Percentiles rank a stretch among this genome's conserved stretches.
Evolutionary conservation across 805 yeast species (phyloP).

Genomic region (Nakazawaea holstii): DNA sequence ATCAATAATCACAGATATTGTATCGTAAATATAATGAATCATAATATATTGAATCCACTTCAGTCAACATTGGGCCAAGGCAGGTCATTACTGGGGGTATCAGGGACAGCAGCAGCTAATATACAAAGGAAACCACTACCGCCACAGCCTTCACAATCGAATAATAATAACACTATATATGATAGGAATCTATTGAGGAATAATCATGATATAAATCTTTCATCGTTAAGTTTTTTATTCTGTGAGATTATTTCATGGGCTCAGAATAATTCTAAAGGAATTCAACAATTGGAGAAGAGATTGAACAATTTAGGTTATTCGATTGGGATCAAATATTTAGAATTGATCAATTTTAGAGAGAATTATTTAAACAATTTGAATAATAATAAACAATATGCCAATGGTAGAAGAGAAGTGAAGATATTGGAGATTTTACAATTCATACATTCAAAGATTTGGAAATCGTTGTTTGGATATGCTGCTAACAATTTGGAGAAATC

Average conservation of each 20-base stretch:
- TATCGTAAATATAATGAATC: too few relatives aligned
- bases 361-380: conserved; percentile 32
- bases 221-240: conserved; percentile 65
- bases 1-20: too few relatives aligned
- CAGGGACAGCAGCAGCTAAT: background rate
- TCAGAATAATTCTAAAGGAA: conserved; percentile 56
- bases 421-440: conserved; percentile 74
- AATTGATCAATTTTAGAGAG: conserved; percentile 62
- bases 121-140: conserved; percentile 9
- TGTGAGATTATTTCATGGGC: conserved; percentile 65
- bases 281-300: conserved; percentile 55
- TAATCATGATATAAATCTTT: conserved; percentile 59
- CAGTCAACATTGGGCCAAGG: background rate
- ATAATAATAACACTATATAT: conserved; percentile 41
- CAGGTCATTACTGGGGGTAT: background rate
- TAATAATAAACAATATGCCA: conserved; percentile 18
- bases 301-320: conserved; percentile 73
- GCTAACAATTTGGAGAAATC: conserved; percentile 42
- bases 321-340: conserved; percentile 68
- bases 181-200: conserved; percentile 67
- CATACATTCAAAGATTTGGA: conserved; percentile 72
- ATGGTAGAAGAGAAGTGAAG: conserved; percentile 53
- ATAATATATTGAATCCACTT: conserved; percentile 1
- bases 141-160: conserved; percentile 26
- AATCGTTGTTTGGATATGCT: conserved; percentile 64